A percentile compares a stretch with the other conserved stretches of the same genome.
These are phyloP conservation scores for Paracorniculantispora psalliotae DNA, from an alignment of 2,329 filamentous ascomycete species.

Conservation along the genomic window DNA sequence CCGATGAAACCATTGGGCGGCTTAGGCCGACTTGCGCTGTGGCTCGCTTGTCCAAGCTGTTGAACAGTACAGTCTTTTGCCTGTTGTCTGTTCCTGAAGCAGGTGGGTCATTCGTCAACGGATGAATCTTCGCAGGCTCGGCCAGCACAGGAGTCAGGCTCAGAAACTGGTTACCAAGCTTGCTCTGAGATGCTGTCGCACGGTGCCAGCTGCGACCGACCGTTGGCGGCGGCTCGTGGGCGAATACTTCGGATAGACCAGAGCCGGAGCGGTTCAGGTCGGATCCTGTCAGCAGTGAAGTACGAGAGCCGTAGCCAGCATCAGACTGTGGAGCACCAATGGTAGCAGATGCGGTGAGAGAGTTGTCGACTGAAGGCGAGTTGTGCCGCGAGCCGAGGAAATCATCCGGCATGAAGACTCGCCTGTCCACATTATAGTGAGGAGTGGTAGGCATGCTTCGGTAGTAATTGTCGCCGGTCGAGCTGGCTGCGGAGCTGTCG, in stretches of 20 bases:
- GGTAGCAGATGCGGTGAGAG: slow-evolving; percentile 20
- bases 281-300: slow-evolving; percentile 26
- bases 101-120: slow-evolving; percentile 23
- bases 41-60: slow-evolving; percentile 58
- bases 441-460: slow-evolving; percentile 44
- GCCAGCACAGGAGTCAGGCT: slow-evolving; percentile 25
- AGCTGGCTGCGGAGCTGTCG: slow-evolving; percentile 60
- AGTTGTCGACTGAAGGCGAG: slow-evolving; percentile 18
- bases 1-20: slow-evolving; percentile 58
- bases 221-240: slow-evolving; percentile 24
- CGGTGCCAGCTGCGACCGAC: slow-evolving; percentile 29
- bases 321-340: slow-evolving; percentile 23
- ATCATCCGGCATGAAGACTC: slow-evolving; percentile 52
- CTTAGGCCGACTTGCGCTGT: slow-evolving; percentile 60
- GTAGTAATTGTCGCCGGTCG: slow-evolving; percentile 49
- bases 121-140: not conserved
- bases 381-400: slow-evolving; percentile 39
- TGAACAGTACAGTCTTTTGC: slow-evolving; percentile 53
- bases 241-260: slow-evolving; percentile 16
- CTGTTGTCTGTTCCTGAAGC: slow-evolving; percentile 37
- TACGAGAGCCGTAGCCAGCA: slow-evolving; percentile 35
- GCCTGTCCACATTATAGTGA: slow-evolving; percentile 47
- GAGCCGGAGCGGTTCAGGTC: not conserved
- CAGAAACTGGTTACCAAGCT: slow-evolving; percentile 39
- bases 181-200: slow-evolving; percentile 41